phyloP scores from a whole-genome alignment of 495 filamentous ascomycete genomes.

The Darksidea phi region DNA sequence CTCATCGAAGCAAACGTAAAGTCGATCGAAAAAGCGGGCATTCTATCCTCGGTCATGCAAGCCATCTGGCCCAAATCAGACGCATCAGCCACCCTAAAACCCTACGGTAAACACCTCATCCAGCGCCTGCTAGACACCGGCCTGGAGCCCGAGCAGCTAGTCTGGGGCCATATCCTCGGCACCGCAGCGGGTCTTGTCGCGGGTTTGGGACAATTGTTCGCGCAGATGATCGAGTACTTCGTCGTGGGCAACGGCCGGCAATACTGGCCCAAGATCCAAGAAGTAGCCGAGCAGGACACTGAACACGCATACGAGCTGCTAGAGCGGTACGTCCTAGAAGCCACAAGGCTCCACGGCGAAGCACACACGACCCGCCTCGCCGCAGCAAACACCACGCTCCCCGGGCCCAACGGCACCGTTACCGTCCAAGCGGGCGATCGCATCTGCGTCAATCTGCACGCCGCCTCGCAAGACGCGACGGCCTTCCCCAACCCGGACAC shows the following conservation, averaged over 20 bases:
- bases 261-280: slow-evolving; percentile 53
- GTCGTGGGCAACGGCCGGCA: slow-evolving; percentile 47
- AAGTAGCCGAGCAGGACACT: slow-evolving; percentile 47
- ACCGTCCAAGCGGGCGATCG: slow-evolving; percentile 50
- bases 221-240: slow-evolving; percentile 46
- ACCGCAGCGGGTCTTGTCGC: slow-evolving; percentile 48
- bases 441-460: slow-evolving; percentile 52
- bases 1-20: slow-evolving; percentile 38
- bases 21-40: slow-evolving; percentile 29
- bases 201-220: slow-evolving; percentile 44
- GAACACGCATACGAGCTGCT: slow-evolving; percentile 41
- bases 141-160: slow-evolving; percentile 35
- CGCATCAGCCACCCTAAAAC: slow-evolving; percentile 23
- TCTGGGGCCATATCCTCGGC: slow-evolving; percentile 45
- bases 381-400: slow-evolving; percentile 40
- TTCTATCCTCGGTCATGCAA: slow-evolving; percentile 33
- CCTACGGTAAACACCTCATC: slow-evolving; percentile 44
- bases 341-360: slow-evolving; percentile 40
- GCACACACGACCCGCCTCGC: slow-evolving; percentile 37
- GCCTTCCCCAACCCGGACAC: slow-evolving; percentile 40
- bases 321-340: slow-evolving; percentile 45
- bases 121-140: slow-evolving; percentile 35
- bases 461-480: slow-evolving; percentile 38
- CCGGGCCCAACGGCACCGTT: slow-evolving; percentile 41
- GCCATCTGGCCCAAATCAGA: slow-evolving; percentile 30